Evolutionary conservation across 2,329 filamentous ascomycete species (phyloP).

Genomic region (Emergomyces pasteurianus): DNA sequence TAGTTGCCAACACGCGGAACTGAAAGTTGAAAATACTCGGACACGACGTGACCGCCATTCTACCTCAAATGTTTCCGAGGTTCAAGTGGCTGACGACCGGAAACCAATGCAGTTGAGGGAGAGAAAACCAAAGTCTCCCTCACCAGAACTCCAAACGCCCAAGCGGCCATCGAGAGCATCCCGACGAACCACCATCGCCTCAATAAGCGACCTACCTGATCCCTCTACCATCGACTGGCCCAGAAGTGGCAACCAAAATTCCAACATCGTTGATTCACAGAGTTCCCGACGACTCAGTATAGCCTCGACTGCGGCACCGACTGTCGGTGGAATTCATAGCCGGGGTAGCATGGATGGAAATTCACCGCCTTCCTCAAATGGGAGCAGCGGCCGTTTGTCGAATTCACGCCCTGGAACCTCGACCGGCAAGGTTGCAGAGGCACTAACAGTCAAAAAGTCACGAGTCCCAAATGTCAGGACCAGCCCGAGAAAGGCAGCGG

Average conservation of each 20-base stretch:
- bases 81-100: conserved; percentile 33
- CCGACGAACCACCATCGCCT: conserved; percentile 52
- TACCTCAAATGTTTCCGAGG: conserved; percentile 28
- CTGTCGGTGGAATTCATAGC: conserved; percentile 1
- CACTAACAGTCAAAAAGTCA: conserved; percentile 46
- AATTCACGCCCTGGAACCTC: conserved; percentile 13
- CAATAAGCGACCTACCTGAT: conserved; percentile 36
- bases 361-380: neutral
- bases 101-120: conserved; percentile 64
- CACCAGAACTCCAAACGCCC: conserved; percentile 38
- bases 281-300: conserved; percentile 20
- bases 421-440: conserved; percentile 17
- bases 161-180: conserved; percentile 36
- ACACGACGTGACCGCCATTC: conserved; percentile 54
- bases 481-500: conserved; percentile 28
- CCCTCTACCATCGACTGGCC: conserved; percentile 16
- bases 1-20: conserved; percentile 67
- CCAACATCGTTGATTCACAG: conserved; percentile 2
- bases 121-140: conserved; percentile 43
- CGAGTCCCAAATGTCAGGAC: conserved; percentile 35
- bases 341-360: neutral
- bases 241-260: conserved; percentile 10
- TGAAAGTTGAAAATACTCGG: conserved; percentile 57
- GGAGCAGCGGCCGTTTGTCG: neutral
- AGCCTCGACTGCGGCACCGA: conserved; percentile 17